phyloP scores from a whole-genome alignment of 2,329 filamentous ascomycete species.

The Aspergillus sp. region DNA sequence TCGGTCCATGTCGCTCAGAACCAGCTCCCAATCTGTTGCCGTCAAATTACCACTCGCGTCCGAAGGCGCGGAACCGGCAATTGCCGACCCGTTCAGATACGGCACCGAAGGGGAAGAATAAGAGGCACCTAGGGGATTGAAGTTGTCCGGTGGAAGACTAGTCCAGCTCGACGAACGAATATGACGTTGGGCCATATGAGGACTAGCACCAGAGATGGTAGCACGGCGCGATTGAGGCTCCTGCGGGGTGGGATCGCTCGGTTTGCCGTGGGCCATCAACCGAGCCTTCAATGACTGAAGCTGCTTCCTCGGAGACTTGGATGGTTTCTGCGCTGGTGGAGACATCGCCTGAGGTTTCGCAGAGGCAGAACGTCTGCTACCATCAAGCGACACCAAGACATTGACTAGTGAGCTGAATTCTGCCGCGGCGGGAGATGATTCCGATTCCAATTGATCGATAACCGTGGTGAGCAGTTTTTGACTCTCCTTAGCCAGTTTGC shows the following conservation, averaged over 20 bases:
- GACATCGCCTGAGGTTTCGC: constrained; percentile 28
- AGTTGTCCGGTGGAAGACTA: constrained; percentile 25
- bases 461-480: constrained; percentile 68
- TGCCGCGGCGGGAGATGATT: constrained; percentile 47
- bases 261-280: constrained; percentile 21
- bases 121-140: constrained; percentile 13
- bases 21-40: constrained; percentile 74
- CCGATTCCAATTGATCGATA: constrained; percentile 57
- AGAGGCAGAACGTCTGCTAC: constrained; percentile 11
- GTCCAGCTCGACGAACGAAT: constrained; percentile 31
- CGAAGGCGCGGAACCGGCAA: constrained; percentile 46
- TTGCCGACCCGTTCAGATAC: constrained; percentile 24
- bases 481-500: constrained; percentile 80
- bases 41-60: constrained; percentile 46
- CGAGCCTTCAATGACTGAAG: constrained; percentile 37
- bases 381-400: constrained; percentile 42
- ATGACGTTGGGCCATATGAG: constrained; percentile 23
- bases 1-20: constrained; percentile 75
- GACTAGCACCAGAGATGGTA: constrained; percentile 31
- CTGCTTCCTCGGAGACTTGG: constrained; percentile 34
- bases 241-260: constrained; percentile 19
- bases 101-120: constrained; percentile 49
- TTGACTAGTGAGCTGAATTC: constrained; percentile 53
- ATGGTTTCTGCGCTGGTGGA: constrained; percentile 29
- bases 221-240: constrained; percentile 28